Percentiles rank a stretch among this genome's conserved stretches.
Evolutionary conservation across 768 basidiomycete genomes (phyloP).

Genomic region (Mrakia gelida): DNA sequence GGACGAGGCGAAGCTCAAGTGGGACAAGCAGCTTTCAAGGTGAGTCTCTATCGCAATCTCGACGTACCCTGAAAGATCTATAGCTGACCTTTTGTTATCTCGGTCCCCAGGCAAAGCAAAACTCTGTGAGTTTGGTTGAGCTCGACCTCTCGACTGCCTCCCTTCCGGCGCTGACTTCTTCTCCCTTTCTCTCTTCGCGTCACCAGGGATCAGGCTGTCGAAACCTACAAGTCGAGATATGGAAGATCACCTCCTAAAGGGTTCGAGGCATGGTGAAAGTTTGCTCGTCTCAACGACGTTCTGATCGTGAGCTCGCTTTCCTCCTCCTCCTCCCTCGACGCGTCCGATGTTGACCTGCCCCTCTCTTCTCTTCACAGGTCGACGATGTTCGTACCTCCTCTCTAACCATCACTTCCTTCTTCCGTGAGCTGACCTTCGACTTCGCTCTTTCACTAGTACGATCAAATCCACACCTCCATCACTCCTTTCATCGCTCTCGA

Average conservation of each 20-base stretch:
- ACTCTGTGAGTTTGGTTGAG: background rate
- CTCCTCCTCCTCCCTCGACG: too few species aligned
- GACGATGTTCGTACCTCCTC: background rate
- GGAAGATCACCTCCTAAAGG: constrained; percentile 37
- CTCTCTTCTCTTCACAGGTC: background rate
- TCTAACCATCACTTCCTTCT: background rate
- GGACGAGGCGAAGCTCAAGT: background rate
- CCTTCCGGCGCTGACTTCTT: background rate
- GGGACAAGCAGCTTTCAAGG: background rate
- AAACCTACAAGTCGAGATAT: constrained; percentile 38
- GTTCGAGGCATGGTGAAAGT: constrained; percentile 42
- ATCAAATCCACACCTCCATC: constrained; percentile 37
- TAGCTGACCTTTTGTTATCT: background rate
- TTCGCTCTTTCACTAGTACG: constrained; percentile 29
- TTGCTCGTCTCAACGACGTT: constrained; percentile 27
- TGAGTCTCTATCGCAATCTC: background rate
- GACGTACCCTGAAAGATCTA: background rate
- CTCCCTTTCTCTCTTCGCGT: background rate
- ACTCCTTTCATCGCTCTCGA: constrained; percentile 39
- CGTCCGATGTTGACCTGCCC: background rate
- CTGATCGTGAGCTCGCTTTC: constrained; percentile 1
- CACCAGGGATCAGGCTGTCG: constrained; percentile 33
- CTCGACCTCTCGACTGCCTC: background rate
- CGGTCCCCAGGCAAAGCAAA: background rate
- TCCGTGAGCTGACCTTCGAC: too few species aligned